Conservation (phyloP, 1,139 yeast genomes). For the Zygosaccharomyces sapae region DNA sequence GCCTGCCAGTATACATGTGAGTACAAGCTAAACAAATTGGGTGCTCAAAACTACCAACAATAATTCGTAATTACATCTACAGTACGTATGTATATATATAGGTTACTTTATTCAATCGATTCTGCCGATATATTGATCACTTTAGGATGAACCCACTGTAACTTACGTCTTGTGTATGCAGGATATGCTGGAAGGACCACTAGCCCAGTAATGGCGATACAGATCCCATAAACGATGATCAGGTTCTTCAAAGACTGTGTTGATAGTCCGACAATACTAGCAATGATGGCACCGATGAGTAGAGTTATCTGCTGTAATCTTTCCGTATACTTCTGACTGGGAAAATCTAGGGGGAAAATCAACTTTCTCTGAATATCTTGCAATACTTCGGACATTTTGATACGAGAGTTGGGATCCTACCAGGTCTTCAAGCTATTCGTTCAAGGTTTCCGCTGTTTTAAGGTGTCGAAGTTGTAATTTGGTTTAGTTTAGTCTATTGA, state of each 20-base stretch:
- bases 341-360: slow-evolving; percentile 34
- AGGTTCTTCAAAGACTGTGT: slow-evolving; percentile 26
- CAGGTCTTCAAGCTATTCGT: background rate
- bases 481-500: background rate
- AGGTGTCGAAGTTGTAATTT: background rate
- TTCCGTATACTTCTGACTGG: slow-evolving; percentile 24
- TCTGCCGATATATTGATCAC: slow-evolving; percentile 4
- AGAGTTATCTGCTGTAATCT: slow-evolving; percentile 18
- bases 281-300: slow-evolving; percentile 20
- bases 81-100: background rate
- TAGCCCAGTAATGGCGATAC: slow-evolving; percentile 19
- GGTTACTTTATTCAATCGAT: background rate
- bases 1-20: slow-evolving; percentile 6
- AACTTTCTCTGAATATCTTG: slow-evolving; percentile 26
- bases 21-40: background rate
- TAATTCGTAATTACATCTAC: background rate
- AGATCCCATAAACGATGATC: slow-evolving; percentile 19
- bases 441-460: background rate
- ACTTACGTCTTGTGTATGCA: slow-evolving; percentile 26
- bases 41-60: background rate
- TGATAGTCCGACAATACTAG: slow-evolving; percentile 26
- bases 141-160: slow-evolving; percentile 28
- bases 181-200: slow-evolving; percentile 31
- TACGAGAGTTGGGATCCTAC: background rate
- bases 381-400: slow-evolving; percentile 21